These are phyloP conservation scores for Alternaria novae-zelandiae DNA, from an alignment of 2,329 filamentous ascomycete species.

Conservation along the genomic window DNA sequence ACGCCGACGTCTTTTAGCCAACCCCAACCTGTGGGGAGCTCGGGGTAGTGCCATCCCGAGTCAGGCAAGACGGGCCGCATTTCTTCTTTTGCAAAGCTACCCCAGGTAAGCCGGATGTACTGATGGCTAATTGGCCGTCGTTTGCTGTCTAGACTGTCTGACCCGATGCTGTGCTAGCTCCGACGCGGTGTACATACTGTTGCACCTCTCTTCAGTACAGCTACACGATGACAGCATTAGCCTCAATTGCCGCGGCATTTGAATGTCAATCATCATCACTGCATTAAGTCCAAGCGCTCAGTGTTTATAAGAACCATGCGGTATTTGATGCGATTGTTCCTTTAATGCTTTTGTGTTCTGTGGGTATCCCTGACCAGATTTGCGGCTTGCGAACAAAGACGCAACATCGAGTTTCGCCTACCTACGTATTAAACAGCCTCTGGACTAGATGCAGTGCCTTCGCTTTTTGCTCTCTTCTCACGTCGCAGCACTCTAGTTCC, in stretches of 20 bases:
- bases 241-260: constrained; percentile 20
- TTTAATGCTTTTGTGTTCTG: not conserved
- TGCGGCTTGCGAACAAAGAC: not conserved
- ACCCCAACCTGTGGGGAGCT: constrained; percentile 26
- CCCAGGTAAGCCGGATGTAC: constrained; percentile 3
- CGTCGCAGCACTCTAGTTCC: constrained; percentile 1
- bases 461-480: constrained; percentile 4
- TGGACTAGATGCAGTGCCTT: not conserved
- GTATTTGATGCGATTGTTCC: not conserved
- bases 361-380: not conserved
- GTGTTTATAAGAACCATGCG: not conserved
- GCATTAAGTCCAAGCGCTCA: not conserved
- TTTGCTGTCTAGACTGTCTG: not conserved
- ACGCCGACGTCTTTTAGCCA: constrained; percentile 24
- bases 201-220: not conserved
- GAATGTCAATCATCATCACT: not conserved
- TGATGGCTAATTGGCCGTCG: constrained; percentile 1
- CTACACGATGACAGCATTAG: not conserved
- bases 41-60: constrained; percentile 33
- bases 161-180: not conserved
- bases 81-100: constrained; percentile 19
- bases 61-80: constrained; percentile 30
- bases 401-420: not conserved
- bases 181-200: not conserved
- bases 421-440: not conserved